Conservation (phyloP, 2,329 filamentous ascomycete species). For the Epichloe baconii region DNA sequence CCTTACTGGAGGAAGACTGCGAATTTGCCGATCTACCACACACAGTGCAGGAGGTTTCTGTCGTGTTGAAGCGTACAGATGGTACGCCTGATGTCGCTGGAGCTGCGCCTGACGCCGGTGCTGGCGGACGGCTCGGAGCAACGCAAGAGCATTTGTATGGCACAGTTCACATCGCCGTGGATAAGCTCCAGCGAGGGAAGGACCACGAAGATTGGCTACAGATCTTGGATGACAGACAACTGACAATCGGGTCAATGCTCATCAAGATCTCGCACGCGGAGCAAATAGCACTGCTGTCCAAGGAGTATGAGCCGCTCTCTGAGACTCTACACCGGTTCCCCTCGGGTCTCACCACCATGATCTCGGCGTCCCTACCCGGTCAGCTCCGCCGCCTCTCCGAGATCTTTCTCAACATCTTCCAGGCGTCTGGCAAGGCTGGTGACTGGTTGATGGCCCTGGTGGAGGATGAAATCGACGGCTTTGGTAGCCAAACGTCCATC, state of each 20-base stretch:
- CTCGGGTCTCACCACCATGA: constrained; percentile 70
- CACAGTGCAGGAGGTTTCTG: constrained; percentile 52
- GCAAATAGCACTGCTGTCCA: constrained; percentile 72
- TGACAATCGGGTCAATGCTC: constrained; percentile 69
- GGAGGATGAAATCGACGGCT: constrained; percentile 93
- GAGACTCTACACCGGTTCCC: constrained; percentile 77
- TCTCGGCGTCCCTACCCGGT: constrained; percentile 64
- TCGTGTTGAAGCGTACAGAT: constrained; percentile 57
- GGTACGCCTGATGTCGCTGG: constrained; percentile 32
- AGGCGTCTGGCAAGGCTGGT: constrained; percentile 69
- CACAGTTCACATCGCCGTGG: constrained; percentile 68
- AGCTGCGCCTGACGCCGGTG: constrained; percentile 12
- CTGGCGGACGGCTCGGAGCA: not conserved
- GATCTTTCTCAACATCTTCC: constrained; percentile 84
- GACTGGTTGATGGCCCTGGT: constrained; percentile 91
- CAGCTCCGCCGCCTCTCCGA: constrained; percentile 74
- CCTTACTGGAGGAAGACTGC: constrained; percentile 78
- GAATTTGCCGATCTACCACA: constrained; percentile 64
- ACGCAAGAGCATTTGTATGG: constrained; percentile 44
- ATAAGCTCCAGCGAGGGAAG: constrained; percentile 63
- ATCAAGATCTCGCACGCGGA: constrained; percentile 78
- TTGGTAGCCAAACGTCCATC: constrained; percentile 66
- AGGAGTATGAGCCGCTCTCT: constrained; percentile 73
- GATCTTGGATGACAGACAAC: constrained; percentile 62
- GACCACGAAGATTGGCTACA: constrained; percentile 83